These are phyloP conservation scores for Thielaviopsis populi DNA, from an alignment of 2,329 filamentous ascomycete genomes.

Conservation along the genomic window DNA sequence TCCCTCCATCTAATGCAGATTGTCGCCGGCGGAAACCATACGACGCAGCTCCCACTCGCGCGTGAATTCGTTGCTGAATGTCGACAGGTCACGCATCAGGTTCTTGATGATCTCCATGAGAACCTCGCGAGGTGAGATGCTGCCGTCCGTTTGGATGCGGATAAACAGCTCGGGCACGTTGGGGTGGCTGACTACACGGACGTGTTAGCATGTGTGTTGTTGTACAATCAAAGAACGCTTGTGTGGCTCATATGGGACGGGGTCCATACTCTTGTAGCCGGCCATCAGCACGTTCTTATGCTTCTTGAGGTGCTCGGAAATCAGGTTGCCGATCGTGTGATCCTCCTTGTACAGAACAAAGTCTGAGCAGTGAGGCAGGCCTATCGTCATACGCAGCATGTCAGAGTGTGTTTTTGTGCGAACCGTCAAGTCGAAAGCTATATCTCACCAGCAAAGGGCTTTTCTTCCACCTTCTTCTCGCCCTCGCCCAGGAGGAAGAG, in stretches of 20 bases:
- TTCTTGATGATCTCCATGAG: constrained; percentile 67
- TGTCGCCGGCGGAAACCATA: constrained; percentile 56
- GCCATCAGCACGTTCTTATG: constrained; percentile 76
- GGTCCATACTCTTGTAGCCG: constrained; percentile 63
- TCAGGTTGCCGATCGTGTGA: constrained; percentile 83
- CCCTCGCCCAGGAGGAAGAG: constrained; percentile 74
- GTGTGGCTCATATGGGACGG: neutral
- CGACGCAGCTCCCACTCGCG: constrained; percentile 83
- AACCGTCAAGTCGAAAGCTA: neutral
- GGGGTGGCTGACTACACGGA: constrained; percentile 36
- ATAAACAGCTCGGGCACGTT: constrained; percentile 50
- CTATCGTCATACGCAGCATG: constrained; percentile 29
- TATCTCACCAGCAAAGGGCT: constrained; percentile 67
- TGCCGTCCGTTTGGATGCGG: constrained; percentile 83
- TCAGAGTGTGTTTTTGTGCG: neutral
- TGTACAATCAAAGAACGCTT: neutral
- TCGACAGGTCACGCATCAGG: constrained; percentile 65
- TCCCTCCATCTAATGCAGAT: constrained; percentile 7
- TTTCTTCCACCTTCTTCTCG: constrained; percentile 87
- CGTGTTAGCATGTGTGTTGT: constrained; percentile 9
- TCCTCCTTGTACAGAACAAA: constrained; percentile 96
- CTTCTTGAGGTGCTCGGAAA: constrained; percentile 72
- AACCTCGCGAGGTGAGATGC: constrained; percentile 75
- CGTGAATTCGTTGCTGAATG: constrained; percentile 74
- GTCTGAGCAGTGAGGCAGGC: constrained; percentile 85